Evolutionary conservation across 305 asterid species (phyloP).

Genomic region (Fraxinus platypoda): DNA sequence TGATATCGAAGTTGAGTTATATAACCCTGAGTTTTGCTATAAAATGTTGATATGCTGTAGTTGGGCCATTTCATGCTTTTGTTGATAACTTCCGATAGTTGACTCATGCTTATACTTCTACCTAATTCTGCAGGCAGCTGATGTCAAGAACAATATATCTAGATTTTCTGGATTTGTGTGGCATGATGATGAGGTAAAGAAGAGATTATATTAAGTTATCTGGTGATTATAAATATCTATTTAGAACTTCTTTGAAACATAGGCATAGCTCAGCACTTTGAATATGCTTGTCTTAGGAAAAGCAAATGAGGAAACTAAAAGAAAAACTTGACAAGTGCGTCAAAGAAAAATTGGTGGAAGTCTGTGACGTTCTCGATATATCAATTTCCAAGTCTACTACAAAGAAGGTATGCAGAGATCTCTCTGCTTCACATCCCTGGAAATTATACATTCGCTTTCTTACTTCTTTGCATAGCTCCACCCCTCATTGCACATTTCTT

Average conservation of each 20-base stretch:
- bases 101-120: constrained; percentile 17
- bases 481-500: constrained; percentile 5
- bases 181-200: constrained; percentile 78
- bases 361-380: constrained; percentile 54
- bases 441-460: neutral
- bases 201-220: neutral
- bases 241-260: neutral
- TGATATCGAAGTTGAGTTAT: neutral
- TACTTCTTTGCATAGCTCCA: neutral
- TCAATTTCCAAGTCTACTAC: constrained; percentile 43
- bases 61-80: neutral
- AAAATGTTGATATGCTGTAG: neutral
- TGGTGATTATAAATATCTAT: neutral
- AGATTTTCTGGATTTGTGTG: constrained; percentile 94
- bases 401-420: constrained; percentile 50
- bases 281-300: constrained; percentile 42
- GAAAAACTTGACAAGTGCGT: constrained; percentile 62
- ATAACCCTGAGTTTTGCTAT: neutral
- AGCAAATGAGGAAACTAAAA: constrained; percentile 49
- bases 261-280: neutral
- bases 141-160: constrained; percentile 66
- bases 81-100: constrained; percentile 2
- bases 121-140: constrained; percentile 65
- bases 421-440: constrained; percentile 3
- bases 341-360: constrained; percentile 58